Evolutionary conservation across 768 basidiomycete species (phyloP).

Genomic region (Lanmaoa pseudosensibilis): DNA sequence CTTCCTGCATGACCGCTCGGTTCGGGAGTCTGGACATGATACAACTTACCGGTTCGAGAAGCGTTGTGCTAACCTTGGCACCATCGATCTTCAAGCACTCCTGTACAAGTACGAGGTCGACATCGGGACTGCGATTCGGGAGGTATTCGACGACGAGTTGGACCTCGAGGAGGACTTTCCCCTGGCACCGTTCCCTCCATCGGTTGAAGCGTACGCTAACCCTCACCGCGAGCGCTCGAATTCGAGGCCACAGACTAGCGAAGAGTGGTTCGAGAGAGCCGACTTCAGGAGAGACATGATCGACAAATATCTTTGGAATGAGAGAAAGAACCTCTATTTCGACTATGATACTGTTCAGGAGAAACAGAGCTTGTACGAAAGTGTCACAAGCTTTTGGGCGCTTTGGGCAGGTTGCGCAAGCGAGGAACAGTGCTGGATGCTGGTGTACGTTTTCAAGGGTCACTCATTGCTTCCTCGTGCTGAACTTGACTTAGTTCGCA

Average conservation of each 20-base stretch:
- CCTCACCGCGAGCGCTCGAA: constrained; percentile 59
- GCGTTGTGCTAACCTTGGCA: constrained; percentile 94
- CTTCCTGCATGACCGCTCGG: constrained; percentile 94
- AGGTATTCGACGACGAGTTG: constrained; percentile 91
- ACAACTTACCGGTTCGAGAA: constrained; percentile 98
- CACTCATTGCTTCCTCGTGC: constrained; percentile 2
- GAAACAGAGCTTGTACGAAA: constrained; percentile 93
- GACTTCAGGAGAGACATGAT: constrained; percentile 81
- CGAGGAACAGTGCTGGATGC: constrained; percentile 90
- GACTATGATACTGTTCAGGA: constrained; percentile 93
- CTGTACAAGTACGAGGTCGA: constrained; percentile 99
- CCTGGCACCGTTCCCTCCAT: constrained; percentile 89
- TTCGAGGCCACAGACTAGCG: constrained; percentile 64
- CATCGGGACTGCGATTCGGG: constrained; percentile 95
- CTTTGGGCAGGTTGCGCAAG: constrained; percentile 98
- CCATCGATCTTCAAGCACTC: constrained; percentile 92
- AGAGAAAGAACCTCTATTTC: constrained; percentile 90
- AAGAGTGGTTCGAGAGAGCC: constrained; percentile 93
- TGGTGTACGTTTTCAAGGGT: constrained; percentile 65
- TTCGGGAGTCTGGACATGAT: constrained; percentile 95
- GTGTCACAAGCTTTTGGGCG: constrained; percentile 95
- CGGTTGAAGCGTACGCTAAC: constrained; percentile 65
- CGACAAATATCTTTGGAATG: constrained; percentile 96
- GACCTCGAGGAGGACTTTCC: constrained; percentile 92
- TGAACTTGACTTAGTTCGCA: constrained; percentile 54